Base-by-base conservation (phyloP, 305 asterid genomes). In the Solanum hybrid region DNA sequence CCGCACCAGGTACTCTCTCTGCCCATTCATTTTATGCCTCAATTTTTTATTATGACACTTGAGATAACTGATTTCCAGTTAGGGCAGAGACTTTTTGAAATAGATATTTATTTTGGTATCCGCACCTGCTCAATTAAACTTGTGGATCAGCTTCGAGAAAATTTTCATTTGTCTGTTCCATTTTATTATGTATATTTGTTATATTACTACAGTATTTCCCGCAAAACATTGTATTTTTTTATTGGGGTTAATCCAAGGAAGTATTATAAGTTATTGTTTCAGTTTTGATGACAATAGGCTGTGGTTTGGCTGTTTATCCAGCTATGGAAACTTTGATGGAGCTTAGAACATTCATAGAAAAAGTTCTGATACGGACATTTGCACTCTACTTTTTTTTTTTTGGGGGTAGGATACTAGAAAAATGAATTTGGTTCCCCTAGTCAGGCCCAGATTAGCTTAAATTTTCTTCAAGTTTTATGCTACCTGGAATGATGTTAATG, bases 1-100 rank as follows among this genome's bases (percentile, higher is more conserved):
- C 22, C 92, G 87, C 91, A 85, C 27, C 92, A 91, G 98, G 99
- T 97, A 89, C 38, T 26, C 24, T 71, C 37, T 26, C 75, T 64
- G 36, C 17, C 35, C 66, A 34, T 24, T 24, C 12, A 60, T 60
- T 60, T 60, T 8, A 60, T 60, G 26, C 71, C 26, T 60, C 71
- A 60, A 56, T 7, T 60, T 60, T 60, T 60, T 32, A 77, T 60
- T 76, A 32, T 76, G 81, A 31, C 40, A 76, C 81, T 76, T 32
- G 81, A 77, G 85, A 78, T 35, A 78, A 78, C 56, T 6, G 46
- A 36, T 78, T 78, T 78, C 32, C 85, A 78, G 56, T 78, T 78
- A 78, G 85, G 56, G 85, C 56, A 22, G 56, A 78, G 20, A 78
- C 46, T 78, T 36, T 35, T 10, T 22, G 11, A 20, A 20, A 20